A percentile compares a stretch with the other conserved stretches of the same genome.
These are phyloP conservation scores for Dryadomyces quercivorus DNA, from an alignment of 2,329 filamentous ascomycete genomes.

Conservation along the genomic window DNA sequence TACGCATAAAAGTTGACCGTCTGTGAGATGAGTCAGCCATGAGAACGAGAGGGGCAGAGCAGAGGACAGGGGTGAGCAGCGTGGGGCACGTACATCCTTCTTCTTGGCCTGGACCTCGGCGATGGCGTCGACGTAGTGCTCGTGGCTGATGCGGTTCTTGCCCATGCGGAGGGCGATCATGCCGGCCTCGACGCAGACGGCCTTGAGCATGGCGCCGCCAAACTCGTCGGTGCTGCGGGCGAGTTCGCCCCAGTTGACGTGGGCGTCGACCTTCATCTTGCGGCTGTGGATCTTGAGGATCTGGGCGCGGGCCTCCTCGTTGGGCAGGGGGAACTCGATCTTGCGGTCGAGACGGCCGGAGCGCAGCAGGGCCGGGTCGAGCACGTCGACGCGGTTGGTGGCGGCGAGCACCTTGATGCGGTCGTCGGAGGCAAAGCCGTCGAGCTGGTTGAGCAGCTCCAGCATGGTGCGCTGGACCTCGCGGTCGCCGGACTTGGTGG, in stretches of 20 bases:
- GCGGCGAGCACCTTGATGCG: conserved; percentile 93
- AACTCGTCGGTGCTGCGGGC: conserved; percentile 97
- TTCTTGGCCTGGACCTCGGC: conserved; percentile 92
- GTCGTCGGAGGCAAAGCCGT: conserved; percentile 94
- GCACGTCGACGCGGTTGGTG: conserved; percentile 87
- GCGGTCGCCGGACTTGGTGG: conserved; percentile 92
- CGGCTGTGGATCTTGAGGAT: conserved; percentile 95
- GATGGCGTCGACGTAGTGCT: conserved; percentile 98
- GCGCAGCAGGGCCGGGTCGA: conserved; percentile 82
- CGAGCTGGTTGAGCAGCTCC: conserved; percentile 94
- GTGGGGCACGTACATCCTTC: conserved; percentile 61
- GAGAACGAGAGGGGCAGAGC: background rate
- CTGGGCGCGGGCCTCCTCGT: conserved; percentile 93
- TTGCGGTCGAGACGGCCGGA: conserved; percentile 90
- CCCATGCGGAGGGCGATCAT: conserved; percentile 96
- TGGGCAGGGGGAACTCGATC: conserved; percentile 96
- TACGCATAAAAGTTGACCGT: conserved; percentile 47
- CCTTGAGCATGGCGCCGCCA: conserved; percentile 93
- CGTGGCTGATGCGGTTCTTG: conserved; percentile 92
- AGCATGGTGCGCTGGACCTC: conserved; percentile 99
- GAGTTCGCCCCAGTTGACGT: conserved; percentile 88
- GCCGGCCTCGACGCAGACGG: conserved; percentile 94
- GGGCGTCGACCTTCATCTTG: conserved; percentile 93
- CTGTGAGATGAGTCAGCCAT: conserved; percentile 17
- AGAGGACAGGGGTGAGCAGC: conserved; percentile 9